Evolutionary conservation across 1,139 yeast species (phyloP).

Genomic region (Scheffersomyces cryptocercus): DNA sequence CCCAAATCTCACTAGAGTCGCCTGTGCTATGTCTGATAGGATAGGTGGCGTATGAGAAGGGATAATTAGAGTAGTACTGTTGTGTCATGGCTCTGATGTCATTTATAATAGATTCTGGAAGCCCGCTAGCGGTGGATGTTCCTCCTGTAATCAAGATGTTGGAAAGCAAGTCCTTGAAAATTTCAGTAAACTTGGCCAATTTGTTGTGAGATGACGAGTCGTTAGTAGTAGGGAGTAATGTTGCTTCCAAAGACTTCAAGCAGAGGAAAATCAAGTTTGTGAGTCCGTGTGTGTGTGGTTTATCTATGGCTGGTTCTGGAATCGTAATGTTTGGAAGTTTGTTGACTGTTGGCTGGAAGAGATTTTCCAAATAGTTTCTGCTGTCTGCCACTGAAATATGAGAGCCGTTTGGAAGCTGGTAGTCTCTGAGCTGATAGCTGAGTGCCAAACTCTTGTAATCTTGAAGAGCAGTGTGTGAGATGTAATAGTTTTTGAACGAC

Average conservation of each 20-base stretch:
- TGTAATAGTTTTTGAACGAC: slow-evolving; percentile 50
- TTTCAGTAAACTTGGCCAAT: slow-evolving; percentile 41
- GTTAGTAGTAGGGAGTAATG: slow-evolving; percentile 25
- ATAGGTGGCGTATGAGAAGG: slow-evolving; percentile 35
- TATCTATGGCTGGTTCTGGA: slow-evolving; percentile 39
- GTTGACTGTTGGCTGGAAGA: slow-evolving; percentile 54
- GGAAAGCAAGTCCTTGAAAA: slow-evolving; percentile 45
- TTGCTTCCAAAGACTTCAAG: slow-evolving; percentile 39
- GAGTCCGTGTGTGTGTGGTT: slow-evolving; percentile 47
- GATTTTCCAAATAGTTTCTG: slow-evolving; percentile 49
- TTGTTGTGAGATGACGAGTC: slow-evolving; percentile 15
- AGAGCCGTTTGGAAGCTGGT: slow-evolving; percentile 49
- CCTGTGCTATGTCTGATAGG: slow-evolving; percentile 18
- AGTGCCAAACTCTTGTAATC: slow-evolving; percentile 44
- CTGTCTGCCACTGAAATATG: slow-evolving; percentile 37
- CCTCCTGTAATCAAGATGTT: slow-evolving; percentile 72
- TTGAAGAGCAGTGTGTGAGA: slow-evolving; percentile 40
- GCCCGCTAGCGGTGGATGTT: slow-evolving; percentile 57
- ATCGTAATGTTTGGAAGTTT: slow-evolving; percentile 23
- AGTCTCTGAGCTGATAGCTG: slow-evolving; percentile 29
- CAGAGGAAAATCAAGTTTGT: slow-evolving; percentile 45
- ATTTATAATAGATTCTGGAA: slow-evolving; percentile 60
- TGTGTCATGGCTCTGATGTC: slow-evolving; percentile 53
- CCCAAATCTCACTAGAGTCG: slow-evolving; percentile 45
- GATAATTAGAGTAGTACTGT: slow-evolving; percentile 51